phyloP scores from a whole-genome alignment of 495 filamentous ascomycete genomes.

The Tuber microsphaerosporum region DNA sequence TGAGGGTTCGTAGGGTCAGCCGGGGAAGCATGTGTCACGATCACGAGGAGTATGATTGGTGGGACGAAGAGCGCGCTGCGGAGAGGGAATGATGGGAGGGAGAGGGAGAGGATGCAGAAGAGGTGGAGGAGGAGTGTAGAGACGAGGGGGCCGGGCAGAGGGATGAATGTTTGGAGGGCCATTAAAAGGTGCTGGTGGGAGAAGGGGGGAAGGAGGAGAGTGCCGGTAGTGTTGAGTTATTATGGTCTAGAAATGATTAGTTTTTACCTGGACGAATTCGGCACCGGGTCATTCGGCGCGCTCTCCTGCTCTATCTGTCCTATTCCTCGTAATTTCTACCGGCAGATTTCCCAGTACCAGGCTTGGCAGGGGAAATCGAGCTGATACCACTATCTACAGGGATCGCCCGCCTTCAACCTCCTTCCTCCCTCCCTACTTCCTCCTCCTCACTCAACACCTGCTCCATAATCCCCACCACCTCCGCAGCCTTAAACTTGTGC shows the following conservation, averaged over 20 bases:
- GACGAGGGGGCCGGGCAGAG: neutral
- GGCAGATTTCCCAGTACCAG: neutral
- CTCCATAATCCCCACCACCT: slow-evolving; percentile 30
- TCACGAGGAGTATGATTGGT: neutral
- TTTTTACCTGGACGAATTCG: neutral
- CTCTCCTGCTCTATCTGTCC: neutral
- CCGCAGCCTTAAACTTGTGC: slow-evolving; percentile 31
- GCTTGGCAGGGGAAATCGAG: neutral
- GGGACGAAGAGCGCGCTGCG: neutral
- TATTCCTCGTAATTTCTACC: neutral
- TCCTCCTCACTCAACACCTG: slow-evolving; percentile 9
- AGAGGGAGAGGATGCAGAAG: neutral
- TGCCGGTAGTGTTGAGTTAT: neutral
- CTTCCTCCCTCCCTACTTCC: slow-evolving; percentile 4
- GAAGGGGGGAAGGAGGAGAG: neutral
- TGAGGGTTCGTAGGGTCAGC: slow-evolving; percentile 16
- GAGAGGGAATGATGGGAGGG: neutral
- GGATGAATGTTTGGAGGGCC: neutral
- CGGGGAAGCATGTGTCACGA: neutral
- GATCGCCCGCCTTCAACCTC: neutral
- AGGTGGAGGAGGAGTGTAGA: neutral
- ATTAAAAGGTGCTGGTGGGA: neutral
- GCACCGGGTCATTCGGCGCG: neutral
- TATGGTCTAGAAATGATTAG: neutral
- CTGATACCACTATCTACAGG: neutral